Evolutionary conservation across 2,329 filamentous ascomycete genomes (phyloP), one percentile per base, ranked within the genome.

Genomic region (Arthrinium phaeospermum): DNA sequence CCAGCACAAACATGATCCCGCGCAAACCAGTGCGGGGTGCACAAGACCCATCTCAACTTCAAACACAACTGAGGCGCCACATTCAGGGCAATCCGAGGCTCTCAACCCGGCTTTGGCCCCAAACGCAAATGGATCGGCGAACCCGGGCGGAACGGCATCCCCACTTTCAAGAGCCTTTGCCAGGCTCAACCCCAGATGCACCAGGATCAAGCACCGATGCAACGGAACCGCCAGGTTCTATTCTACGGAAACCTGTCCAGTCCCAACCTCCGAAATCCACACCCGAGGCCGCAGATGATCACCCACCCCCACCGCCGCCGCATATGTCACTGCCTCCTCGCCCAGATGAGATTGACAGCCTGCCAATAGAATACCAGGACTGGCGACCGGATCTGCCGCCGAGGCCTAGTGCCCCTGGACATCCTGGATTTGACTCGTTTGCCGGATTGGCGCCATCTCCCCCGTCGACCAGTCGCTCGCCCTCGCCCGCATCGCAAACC

Each of bases 401-500:
- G 13, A 46, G 46, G 24, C 67, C 67, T 49, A 68, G 41, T 30
- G 44, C 14, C 47, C 24, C 47, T 27, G 51, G 53, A 7, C 69
- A 68, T 47, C 67, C 57, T n/a, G 22, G 8, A 6, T 37, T 27
- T 22, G 61, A 61, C 24, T 30, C 68, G 14, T 69, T 69, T 16
- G 27, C 67, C 37, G 57, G 57, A 37, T 41, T 64, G n/a, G 57
- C 57, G 10, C 57, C 57, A 5, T 41, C 46, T 30, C 45, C 45
- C 6, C 64, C 64, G 22, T 27, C 53, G 19, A 61, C 3, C 10
- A 57, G 69, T 51, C 69, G 69, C 22, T 83, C 84, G 0, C 80
- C 81, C 0, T 85, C 84, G 0, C 85, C 84, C 3, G 78, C 2
- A 30, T 34, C 78, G 75, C 67, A 79, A 77, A 30, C 76, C 80